Percentiles rank a stretch among this genome's conserved stretches.
These are phyloP conservation scores for Boletus rubroflammeus DNA, from an alignment of 768 basidiomycete species.

Conservation along the genomic window DNA sequence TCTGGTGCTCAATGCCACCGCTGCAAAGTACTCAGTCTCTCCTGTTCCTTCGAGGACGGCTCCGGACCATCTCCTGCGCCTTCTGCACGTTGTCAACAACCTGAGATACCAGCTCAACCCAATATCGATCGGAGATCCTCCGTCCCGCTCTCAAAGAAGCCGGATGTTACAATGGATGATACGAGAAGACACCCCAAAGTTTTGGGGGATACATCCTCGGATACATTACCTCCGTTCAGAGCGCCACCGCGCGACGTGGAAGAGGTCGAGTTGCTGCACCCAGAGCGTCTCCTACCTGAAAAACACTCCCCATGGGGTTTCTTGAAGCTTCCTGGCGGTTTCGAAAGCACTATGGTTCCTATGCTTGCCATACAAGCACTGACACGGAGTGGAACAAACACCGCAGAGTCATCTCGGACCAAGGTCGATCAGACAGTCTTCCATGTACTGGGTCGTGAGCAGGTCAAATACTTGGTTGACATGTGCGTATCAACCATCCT, in stretches of 20 bases:
- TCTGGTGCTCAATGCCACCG: slow-evolving; percentile 42
- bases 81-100: slow-evolving; percentile 17
- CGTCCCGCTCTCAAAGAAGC: slow-evolving; percentile 17
- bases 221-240: slow-evolving; percentile 18
- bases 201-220: slow-evolving; percentile 19
- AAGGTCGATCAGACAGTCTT: slow-evolving; percentile 29
- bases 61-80: slow-evolving; percentile 14
- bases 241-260: slow-evolving; percentile 16
- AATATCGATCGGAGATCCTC: slow-evolving; percentile 26
- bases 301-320: slow-evolving; percentile 38
- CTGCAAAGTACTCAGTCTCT: slow-evolving; percentile 44
- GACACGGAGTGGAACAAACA: slow-evolving; percentile 27
- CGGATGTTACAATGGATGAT: slow-evolving; percentile 21
- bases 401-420: slow-evolving; percentile 18
- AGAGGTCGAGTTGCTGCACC: slow-evolving; percentile 31
- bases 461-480: slow-evolving; percentile 36
- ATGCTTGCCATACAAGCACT: slow-evolving; percentile 46
- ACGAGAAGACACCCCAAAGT: slow-evolving; percentile 17
- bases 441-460: slow-evolving; percentile 33
- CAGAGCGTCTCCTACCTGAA: slow-evolving; percentile 36
- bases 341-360: slow-evolving; percentile 44
- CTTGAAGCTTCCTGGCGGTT: slow-evolving; percentile 34
- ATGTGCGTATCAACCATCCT: slow-evolving; percentile 29
- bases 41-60: slow-evolving; percentile 44
- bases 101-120: slow-evolving; percentile 20